Percentiles rank a stretch among this genome's conserved stretches.
Evolutionary conservation across 2,329 filamentous ascomycete species (phyloP).

Genomic region (Monilinia vaccinii-corymbosi): DNA sequence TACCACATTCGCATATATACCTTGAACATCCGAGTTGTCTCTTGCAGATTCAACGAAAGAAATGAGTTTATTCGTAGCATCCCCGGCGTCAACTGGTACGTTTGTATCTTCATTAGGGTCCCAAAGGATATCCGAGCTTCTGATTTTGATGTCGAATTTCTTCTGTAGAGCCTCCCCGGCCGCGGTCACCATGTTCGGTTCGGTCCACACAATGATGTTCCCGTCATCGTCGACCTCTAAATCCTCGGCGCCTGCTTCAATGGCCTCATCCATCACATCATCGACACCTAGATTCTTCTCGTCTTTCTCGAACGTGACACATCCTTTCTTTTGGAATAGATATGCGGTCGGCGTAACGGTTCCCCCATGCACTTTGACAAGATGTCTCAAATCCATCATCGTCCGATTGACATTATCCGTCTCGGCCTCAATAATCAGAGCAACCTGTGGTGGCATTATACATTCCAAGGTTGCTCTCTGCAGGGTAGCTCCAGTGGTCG

Average conservation of each 20-base stretch:
- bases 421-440: constrained; percentile 75
- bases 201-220: constrained; percentile 61
- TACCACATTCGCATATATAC: constrained; percentile 64
- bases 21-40: constrained; percentile 66
- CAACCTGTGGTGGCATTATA: constrained; percentile 62
- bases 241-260: constrained; percentile 77
- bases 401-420: constrained; percentile 72
- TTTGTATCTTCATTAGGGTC: constrained; percentile 72
- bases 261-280: constrained; percentile 68
- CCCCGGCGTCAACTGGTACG: constrained; percentile 50
- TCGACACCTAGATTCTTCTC: constrained; percentile 44
- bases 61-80: constrained; percentile 47
- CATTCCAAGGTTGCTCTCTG: constrained; percentile 72
- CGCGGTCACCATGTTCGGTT: constrained; percentile 53
- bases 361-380: constrained; percentile 65
- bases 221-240: constrained; percentile 60
- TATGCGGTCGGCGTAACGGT: constrained; percentile 67
- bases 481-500: constrained; percentile 63
- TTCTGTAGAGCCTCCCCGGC: constrained; percentile 56
- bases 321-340: constrained; percentile 75
- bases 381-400: constrained; percentile 60
- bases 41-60: constrained; percentile 51
- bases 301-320: constrained; percentile 58
- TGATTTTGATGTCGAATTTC: constrained; percentile 55
- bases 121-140: constrained; percentile 77